phyloP scores from a whole-genome alignment of 148 eudicot genomes.

The Suaeda aralocaspica region DNA sequence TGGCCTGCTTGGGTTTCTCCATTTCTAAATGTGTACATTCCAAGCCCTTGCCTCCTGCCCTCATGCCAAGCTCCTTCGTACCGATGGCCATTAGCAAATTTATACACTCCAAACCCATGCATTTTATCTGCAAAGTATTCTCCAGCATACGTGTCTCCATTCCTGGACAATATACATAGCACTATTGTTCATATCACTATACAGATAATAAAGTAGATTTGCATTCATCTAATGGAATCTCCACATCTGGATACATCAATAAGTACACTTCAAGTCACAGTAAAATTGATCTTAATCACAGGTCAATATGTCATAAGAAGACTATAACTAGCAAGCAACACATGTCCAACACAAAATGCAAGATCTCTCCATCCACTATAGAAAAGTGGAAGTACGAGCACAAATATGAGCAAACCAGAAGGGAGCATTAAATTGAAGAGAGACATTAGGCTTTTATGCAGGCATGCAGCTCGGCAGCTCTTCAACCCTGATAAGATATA shows the following conservation, averaged over 20 bases:
- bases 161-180: conserved; percentile 36
- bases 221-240: not conserved
- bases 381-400: not conserved
- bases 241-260: not conserved
- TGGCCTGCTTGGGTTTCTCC: conserved; percentile 93
- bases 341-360: not conserved
- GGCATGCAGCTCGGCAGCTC: not conserved
- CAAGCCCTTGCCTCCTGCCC: conserved; percentile 95
- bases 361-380: not conserved
- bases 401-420: not conserved
- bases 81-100: conserved; percentile 78
- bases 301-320: not conserved
- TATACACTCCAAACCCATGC: conserved; percentile 92
- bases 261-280: not conserved
- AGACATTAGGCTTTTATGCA: not conserved
- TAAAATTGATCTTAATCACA: not conserved
- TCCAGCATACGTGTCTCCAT: conserved; percentile 88
- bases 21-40: conserved; percentile 86
- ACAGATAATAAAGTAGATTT: not conserved
- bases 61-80: conserved; percentile 99
- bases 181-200: conserved; percentile 3
- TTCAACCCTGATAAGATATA: not conserved
- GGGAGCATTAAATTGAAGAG: not conserved
- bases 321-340: too few relatives aligned
- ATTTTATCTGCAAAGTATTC: conserved; percentile 95